Evolutionary conservation across 2,329 filamentous ascomycete genomes (phyloP), one percentile per base, ranked within the genome.

Genomic region (Paracorniculantispora psalliotae): DNA sequence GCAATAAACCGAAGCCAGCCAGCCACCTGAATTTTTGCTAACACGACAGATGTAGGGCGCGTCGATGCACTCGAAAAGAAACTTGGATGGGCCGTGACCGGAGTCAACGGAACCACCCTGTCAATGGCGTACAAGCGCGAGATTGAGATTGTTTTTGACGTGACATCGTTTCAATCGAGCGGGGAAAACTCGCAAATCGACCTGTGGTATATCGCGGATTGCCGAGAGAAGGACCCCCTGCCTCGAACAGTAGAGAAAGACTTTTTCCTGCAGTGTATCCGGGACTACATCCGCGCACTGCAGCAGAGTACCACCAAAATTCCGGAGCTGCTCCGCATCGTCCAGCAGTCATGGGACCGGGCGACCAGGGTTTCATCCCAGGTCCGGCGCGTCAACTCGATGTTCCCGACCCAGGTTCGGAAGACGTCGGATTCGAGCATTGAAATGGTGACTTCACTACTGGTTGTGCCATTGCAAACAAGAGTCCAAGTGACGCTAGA

Each of bases 61-160:
- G 86, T 90, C 44, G 80, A 86, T 43, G 75, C 76, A 0, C 77
- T 93, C 23, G 89, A 92, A 69, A 80, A 80, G 61, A 72, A 81
- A 57, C 78, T 87, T 67, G 87, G 88, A 57, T 94, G 90, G 90
- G 80, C 82, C 28, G 86, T 93, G 62, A 85, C 81, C 2, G 84
- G 87, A 19, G 81, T 87, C 23, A 76, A 81, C 1, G 82, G 80
- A 41, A 43, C 43, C 1, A 82, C 77, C 2, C 73, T 92, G n/a
- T 90, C 88, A 0, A 86, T 93, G 83, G 84, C 83, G 3, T 92
- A 92, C 73, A 79, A 78, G 64, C 83, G 83, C 39, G 86, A 91
- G 63, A 82, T 93, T 41, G 85, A 91, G 68, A 80, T 93, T 10
- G 85, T 86, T 58, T 88, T 93, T 67, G 85, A 91, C 65, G 79